Conservation (phyloP, 495 filamentous ascomycete species). For the Neurospora sp. region DNA sequence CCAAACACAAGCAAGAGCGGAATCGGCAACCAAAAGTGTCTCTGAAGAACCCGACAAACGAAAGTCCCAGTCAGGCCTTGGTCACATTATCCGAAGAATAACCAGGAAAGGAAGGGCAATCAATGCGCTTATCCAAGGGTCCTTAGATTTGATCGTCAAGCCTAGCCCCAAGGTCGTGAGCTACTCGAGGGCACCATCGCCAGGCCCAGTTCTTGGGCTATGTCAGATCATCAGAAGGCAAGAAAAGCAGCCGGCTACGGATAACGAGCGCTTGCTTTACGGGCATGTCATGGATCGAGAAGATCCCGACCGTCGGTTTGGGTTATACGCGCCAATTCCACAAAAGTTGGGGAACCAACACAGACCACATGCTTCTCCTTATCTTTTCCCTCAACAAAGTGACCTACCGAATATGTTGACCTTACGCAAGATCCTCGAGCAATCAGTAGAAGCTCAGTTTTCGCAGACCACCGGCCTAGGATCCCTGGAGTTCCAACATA, state of each 20-base stretch:
- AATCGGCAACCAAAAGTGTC: not conserved
- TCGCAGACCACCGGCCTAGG: too few species aligned
- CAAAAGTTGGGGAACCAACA: too few species aligned
- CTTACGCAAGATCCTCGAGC: slow-evolving; percentile 2
- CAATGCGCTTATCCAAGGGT: not conserved
- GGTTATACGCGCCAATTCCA: too few species aligned
- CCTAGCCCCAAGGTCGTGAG: not conserved
- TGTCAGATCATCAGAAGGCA: not conserved
- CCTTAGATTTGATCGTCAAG: not conserved
- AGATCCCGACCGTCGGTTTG: not conserved
- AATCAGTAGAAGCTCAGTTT: too few species aligned
- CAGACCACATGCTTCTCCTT: too few species aligned
- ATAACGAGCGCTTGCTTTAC: not conserved
- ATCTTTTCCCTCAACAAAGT: too few species aligned
- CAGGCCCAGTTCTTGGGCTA: not conserved
- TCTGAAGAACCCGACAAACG: not conserved
- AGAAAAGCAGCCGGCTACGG: not conserved
- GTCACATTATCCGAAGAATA: not conserved
- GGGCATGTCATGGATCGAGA: not conserved
- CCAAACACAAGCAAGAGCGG: too few species aligned
- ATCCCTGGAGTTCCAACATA: not conserved
- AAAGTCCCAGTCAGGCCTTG: not conserved
- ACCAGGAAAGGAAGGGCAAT: not conserved
- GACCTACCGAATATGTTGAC: not conserved
- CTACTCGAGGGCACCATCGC: not conserved